Evolutionary conservation across 163 green algal genomes (phyloP), one percentile per base, ranked within the genome.

Genomic region (Botryococcus braunii): DNA sequence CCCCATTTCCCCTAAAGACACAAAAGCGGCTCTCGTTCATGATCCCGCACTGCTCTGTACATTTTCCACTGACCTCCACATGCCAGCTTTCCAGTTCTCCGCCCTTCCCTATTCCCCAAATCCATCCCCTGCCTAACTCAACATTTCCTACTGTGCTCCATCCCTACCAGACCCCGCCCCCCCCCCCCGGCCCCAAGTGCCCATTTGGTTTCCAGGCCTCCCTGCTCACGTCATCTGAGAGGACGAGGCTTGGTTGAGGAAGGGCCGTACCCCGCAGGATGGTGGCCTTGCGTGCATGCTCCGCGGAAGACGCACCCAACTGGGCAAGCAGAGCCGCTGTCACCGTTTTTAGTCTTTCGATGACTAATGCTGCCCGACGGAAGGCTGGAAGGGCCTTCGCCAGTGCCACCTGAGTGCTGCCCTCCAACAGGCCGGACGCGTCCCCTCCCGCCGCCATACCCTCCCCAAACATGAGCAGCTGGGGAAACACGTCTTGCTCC

Each of bases 241-340:
- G n/a, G n/a, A n/a, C n/a, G n/a, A n/a, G n/a, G n/a, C n/a, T n/a
- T n/a, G n/a, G n/a, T n/a, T n/a, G n/a, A n/a, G n/a, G n/a, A n/a
- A n/a, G n/a, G n/a, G n/a, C n/a, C n/a, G n/a, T n/a, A 68, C 67
- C 67, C 47, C 67, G 67, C 43, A 73, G 43, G 57, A 73, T 68
- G 32, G 67, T 73, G 31, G 67, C 57, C 35, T 73, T 73, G 60
- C 67, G 57, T 5, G 60, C 47, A 17, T 73, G 67, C 67, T 62
- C 67, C 1, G 43, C 57, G n/a, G 58, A 73, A 9, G 67, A 46
- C 11, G 57, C 57, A 4, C 67, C 67, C 67, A 73, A 58, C 57
- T 73, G 67, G 35, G 23, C 58, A 25, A 73, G 41, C 43, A 73
- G 41, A 21, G 67, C 67, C 5, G 27, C 40, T 3, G 37, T 7